phyloP scores from a whole-genome alignment of 2,329 filamentous ascomycete genomes.

The Rhytidhysteron rufulum region DNA sequence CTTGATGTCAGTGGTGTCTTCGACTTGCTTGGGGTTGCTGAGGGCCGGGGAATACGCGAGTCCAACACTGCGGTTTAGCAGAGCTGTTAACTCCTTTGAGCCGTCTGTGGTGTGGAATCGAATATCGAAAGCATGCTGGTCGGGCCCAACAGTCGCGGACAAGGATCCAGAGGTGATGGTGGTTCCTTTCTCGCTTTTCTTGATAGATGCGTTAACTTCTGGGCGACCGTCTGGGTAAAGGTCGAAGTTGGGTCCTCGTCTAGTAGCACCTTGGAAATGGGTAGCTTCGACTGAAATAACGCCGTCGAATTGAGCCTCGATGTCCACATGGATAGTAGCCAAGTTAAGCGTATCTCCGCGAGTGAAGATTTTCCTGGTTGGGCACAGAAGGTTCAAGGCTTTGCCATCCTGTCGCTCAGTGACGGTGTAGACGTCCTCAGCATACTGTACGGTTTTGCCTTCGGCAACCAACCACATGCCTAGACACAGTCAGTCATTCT shows the following conservation, averaged over 20 bases:
- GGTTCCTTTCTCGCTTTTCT: constrained; percentile 43
- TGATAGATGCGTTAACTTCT: constrained; percentile 31
- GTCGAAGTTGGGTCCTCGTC: constrained; percentile 55
- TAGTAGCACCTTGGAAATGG: constrained; percentile 54
- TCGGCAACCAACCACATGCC: constrained; percentile 64
- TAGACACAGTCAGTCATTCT: constrained; percentile 16
- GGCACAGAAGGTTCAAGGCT: constrained; percentile 54
- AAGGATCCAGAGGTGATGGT: constrained; percentile 51
- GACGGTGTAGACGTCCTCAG: constrained; percentile 59
- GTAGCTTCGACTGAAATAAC: constrained; percentile 58
- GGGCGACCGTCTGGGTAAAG: constrained; percentile 54
- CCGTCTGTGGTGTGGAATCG: constrained; percentile 51
- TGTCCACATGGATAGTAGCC: constrained; percentile 53
- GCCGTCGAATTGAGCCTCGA: constrained; percentile 56
- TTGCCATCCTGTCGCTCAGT: constrained; percentile 44
- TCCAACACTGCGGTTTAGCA: constrained; percentile 54
- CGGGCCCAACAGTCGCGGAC: constrained; percentile 49
- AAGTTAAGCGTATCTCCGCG: constrained; percentile 56
- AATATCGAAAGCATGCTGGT: constrained; percentile 53
- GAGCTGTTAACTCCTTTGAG: constrained; percentile 51
- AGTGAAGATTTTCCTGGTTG: constrained; percentile 52
- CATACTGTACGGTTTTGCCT: constrained; percentile 60
- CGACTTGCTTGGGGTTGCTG: constrained; percentile 50
- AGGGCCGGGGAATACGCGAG: constrained; percentile 55
- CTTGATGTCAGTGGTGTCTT: constrained; percentile 45